Evolutionary conservation across 2,329 filamentous ascomycete genomes (phyloP), one percentile per base, ranked within the genome.

Genomic region (Septoria petroselini): DNA sequence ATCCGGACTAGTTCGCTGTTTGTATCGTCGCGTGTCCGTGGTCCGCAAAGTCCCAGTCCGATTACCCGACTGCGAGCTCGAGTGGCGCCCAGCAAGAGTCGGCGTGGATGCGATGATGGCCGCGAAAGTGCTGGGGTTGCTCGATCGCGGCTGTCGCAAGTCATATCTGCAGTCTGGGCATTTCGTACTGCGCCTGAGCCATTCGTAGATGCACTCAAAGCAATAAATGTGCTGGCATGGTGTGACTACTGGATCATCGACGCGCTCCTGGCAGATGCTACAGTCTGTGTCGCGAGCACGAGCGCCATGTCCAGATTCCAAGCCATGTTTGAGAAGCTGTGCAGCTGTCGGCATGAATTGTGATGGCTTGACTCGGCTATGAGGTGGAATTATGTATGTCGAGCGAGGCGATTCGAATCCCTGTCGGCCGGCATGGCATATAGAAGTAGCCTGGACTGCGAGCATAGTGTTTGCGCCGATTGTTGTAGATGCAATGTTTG

Each of bases 151-250:
- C 15, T 39, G 41, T 12, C 23, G 23, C 23, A 49, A 31, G 35
- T 46, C 37, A 14, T 34, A 33, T 29, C 40, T 25, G 18, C 50
- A 55, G 8, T 53, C 41, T 8, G 49, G 45, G 38, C 53, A 53
- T 21, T 31, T 23, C 23, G 48, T 44, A 30, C 47, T 53, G 14
- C 37, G 31, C 15, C 44, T 27, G 4, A 53, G 48, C 51, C 48
- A 49, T 15, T 50, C 33, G 31, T 53, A 23, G 12, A 53, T 46
- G 27, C 52, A 55, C 9, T 52, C 50, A 31, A 48, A 55, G 41
- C 52, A 58, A 31, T 51, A 55, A 2, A 39, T 40, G 39, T 58
- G 55, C 17, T 51, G 40, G 21, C 55, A 55, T 40, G 35, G 21
- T 12, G 55, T 58, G 7, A 53, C 41, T 9, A 55, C 55, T 6